Evolutionary conservation across 2,329 filamentous ascomycete genomes (phyloP).

Genomic region (Fusarium kyushuense): DNA sequence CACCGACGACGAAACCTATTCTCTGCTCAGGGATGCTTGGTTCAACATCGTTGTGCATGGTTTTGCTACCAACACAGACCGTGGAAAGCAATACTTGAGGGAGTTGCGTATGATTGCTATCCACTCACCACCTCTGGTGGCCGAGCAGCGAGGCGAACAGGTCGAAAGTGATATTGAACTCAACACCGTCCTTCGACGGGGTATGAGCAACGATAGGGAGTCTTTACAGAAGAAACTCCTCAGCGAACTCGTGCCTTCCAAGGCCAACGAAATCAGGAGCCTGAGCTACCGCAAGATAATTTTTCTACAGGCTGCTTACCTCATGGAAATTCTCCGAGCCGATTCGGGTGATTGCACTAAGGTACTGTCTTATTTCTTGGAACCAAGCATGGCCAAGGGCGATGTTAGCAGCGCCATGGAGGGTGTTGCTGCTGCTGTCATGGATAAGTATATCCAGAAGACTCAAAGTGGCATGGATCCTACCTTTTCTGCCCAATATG

Average conservation of each 20-base stretch:
- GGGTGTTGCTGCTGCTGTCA: slow-evolving; percentile 72
- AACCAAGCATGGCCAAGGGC: slow-evolving; percentile 80
- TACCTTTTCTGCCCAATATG: slow-evolving; percentile 88
- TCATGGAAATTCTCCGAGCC: slow-evolving; percentile 90
- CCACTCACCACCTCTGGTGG: slow-evolving; percentile 87
- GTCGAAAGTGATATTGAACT: slow-evolving; percentile 97
- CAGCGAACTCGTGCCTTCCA: slow-evolving; percentile 77
- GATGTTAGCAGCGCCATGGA: slow-evolving; percentile 75
- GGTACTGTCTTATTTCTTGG: slow-evolving; percentile 91
- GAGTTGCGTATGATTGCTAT: slow-evolving; percentile 88
- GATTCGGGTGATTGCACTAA: slow-evolving; percentile 91
- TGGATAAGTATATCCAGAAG: slow-evolving; percentile 83
- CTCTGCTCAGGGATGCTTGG: slow-evolving; percentile 90
- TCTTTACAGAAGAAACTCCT: slow-evolving; percentile 84
- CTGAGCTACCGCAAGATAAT: slow-evolving; percentile 91
- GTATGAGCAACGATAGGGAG: slow-evolving; percentile 83
- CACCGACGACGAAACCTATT: slow-evolving; percentile 75
- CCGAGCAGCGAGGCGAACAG: slow-evolving; percentile 88
- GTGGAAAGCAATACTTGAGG: slow-evolving; percentile 77
- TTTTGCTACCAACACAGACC: slow-evolving; percentile 79
- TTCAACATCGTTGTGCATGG: slow-evolving; percentile 98
- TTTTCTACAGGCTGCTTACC: slow-evolving; percentile 89
- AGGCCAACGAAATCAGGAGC: slow-evolving; percentile 81
- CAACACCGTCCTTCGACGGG: slow-evolving; percentile 90
- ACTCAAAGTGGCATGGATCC: slow-evolving; percentile 78